Evolutionary conservation across 108 stramenopile species (phyloP).

Genomic region (Mediolabrus comicus): DNA sequence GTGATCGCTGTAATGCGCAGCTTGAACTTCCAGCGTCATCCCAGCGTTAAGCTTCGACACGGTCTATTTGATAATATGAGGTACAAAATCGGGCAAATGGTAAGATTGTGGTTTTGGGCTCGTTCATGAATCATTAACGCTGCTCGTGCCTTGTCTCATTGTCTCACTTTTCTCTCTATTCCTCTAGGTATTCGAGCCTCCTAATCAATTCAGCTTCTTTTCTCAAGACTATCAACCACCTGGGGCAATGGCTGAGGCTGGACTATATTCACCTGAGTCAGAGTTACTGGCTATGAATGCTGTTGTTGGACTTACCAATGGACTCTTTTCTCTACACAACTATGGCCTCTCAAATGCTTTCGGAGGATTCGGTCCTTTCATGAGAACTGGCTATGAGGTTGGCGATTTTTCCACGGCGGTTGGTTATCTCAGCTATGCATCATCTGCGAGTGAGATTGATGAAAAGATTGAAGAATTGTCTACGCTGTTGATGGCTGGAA

Average conservation of each 20-base stretch:
- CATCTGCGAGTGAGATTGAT: not conserved
- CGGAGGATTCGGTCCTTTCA: slow-evolving; percentile 31
- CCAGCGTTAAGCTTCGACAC: slow-evolving; percentile 23
- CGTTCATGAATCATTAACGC: not conserved
- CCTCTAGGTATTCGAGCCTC: slow-evolving; percentile 25
- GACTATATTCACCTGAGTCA: slow-evolving; percentile 44
- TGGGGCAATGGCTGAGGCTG: slow-evolving; percentile 27
- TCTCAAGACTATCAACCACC: slow-evolving; percentile 36
- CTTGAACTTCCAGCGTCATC: slow-evolving; percentile 31
- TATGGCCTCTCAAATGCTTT: slow-evolving; percentile 30
- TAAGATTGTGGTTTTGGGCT: not conserved
- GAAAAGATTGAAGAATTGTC: slow-evolving; percentile 58
- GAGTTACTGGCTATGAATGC: slow-evolving; percentile 30
- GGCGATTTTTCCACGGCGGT: slow-evolving; percentile 36
- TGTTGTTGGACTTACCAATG: slow-evolving; percentile 40
- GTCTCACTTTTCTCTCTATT: not conserved
- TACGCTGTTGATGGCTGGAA: slow-evolving; percentile 54
- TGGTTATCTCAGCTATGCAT: slow-evolving; percentile 18
- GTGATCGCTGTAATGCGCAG: slow-evolving; percentile 49
- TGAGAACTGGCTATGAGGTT: not conserved
- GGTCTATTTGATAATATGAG: slow-evolving; percentile 27
- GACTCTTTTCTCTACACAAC: slow-evolving; percentile 35
- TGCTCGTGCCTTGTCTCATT: not conserved
- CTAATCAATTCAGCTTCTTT: slow-evolving; percentile 49
- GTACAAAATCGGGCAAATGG: slow-evolving; percentile 44